Base-by-base conservation (phyloP, 306 rosid genomes). In the Begonia fuchsioides region DNA sequence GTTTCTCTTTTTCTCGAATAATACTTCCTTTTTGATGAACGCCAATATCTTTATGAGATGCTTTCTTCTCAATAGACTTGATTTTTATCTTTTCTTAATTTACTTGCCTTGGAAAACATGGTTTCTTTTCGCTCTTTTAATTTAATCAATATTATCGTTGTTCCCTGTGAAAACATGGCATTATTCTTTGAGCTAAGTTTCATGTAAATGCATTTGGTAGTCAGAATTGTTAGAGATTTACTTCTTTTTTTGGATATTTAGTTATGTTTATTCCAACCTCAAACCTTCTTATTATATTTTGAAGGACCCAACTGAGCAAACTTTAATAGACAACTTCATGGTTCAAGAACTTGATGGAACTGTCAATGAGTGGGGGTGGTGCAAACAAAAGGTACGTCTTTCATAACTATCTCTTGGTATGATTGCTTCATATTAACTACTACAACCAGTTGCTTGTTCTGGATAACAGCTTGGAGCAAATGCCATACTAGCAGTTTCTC, bases 301-400 rank as follows among this genome's bases (percentile, higher is more conserved):
- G 13, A 66, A 90, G 98, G 96, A 85, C 38, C 96, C 98, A 52
- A 71, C 83, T 18, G 65, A 85, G 58, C 98, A 92, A 62, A 65
- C 75, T 10, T 74, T 50, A 6, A 73, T 92, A 59, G 98, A 92
- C 71, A 92, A 85, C 72, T 64, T 75, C 15, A 85, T 92, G 87
- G 96, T 92, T 74, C 96, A 92, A 61, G 58, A 85, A 56, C 96
- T 92, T 41, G 98, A 92, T 69, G 98, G 93, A 69, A 92, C 98
- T 38, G 83, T 75, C 49, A 92, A 92, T 6, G 96, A 92, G 71
- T 92, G 98, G 96, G 98, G 98, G 50, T 92, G 98, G 98, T 92
- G 98, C 81, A 85, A 92, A 54, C 81, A 85, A 59, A 92, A 85
- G 98, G 98, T 85, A 59, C 3, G n/a, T 41, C 14, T 10, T 41